phyloP scores from a whole-genome alignment of 2,329 filamentous ascomycete genomes.

The Cladosporium sp. region DNA sequence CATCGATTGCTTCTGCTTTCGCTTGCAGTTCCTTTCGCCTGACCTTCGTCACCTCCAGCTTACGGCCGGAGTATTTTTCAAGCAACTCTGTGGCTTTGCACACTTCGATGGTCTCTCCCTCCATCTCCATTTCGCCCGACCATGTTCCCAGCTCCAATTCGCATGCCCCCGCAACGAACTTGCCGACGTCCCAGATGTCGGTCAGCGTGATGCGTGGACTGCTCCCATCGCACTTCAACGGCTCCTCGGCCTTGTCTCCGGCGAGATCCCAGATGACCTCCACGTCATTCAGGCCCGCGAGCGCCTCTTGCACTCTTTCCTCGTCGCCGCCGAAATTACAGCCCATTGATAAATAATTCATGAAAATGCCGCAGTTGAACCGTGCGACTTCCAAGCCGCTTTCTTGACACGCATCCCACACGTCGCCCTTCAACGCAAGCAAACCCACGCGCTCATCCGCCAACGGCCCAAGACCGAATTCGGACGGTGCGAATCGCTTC shows the following conservation, averaged over 20 bases:
- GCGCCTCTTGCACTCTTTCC: slow-evolving; percentile 24
- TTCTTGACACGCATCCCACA: slow-evolving; percentile 16
- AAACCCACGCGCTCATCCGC: slow-evolving; percentile 21
- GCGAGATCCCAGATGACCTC: slow-evolving; percentile 41
- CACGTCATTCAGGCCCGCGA: slow-evolving; percentile 30
- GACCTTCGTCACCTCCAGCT: background rate
- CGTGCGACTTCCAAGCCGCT: slow-evolving; percentile 21
- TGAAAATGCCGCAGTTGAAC: slow-evolving; percentile 25
- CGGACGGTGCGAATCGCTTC: slow-evolving; percentile 54
- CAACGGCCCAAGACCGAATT: slow-evolving; percentile 38
- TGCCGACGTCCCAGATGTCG: slow-evolving; percentile 44
- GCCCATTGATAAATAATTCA: slow-evolving; percentile 23
- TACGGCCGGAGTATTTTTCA: background rate
- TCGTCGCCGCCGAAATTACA: slow-evolving; percentile 17
- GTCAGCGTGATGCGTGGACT: slow-evolving; percentile 39
- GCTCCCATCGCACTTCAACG: slow-evolving; percentile 38
- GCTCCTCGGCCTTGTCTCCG: slow-evolving; percentile 43
- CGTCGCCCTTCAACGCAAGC: slow-evolving; percentile 19
- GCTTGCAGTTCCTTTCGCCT: background rate
- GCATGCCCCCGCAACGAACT: slow-evolving; percentile 36
- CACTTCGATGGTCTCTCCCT: slow-evolving; percentile 15
- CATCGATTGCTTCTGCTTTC: background rate
- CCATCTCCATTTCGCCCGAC: slow-evolving; percentile 37
- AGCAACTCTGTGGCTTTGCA: background rate
- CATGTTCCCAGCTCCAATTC: slow-evolving; percentile 40